Evolutionary conservation across 1,284 basidiomycete species (phyloP).

Genomic region (Austroboletus niveus): DNA sequence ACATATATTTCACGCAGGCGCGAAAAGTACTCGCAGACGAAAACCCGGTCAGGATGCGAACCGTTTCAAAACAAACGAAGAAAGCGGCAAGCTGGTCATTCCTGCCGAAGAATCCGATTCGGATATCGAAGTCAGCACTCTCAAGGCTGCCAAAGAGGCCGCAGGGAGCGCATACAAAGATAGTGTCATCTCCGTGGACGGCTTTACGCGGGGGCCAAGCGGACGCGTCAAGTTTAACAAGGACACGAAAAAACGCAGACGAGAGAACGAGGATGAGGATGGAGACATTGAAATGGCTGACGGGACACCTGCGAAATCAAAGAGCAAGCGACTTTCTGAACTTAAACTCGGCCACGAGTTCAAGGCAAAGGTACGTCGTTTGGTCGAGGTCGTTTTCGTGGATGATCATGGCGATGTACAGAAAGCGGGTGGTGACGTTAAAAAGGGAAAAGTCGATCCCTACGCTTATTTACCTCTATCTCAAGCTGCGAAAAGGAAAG

Average conservation of each 20-base stretch:
- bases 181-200: slow-evolving; percentile 80
- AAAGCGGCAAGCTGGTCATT: slow-evolving; percentile 89
- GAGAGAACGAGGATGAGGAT: slow-evolving; percentile 62
- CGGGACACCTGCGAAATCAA: slow-evolving; percentile 37
- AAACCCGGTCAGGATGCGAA: slow-evolving; percentile 86
- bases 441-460: slow-evolving; percentile 83
- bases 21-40: slow-evolving; percentile 52
- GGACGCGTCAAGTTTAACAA: slow-evolving; percentile 96
- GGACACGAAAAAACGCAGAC: slow-evolving; percentile 87
- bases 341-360: slow-evolving; percentile 82
- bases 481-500: slow-evolving; percentile 74
- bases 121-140: slow-evolving; percentile 37
- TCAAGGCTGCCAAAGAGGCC: slow-evolving; percentile 47
- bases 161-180: slow-evolving; percentile 86
- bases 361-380: slow-evolving; percentile 70
- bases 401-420: slow-evolving; percentile 32
- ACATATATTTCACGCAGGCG: slow-evolving; percentile 40
- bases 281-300: slow-evolving; percentile 66
- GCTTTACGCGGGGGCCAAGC: slow-evolving; percentile 79
- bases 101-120: slow-evolving; percentile 57
- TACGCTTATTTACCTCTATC: slow-evolving; percentile 88
- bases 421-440: slow-evolving; percentile 93
- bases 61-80: slow-evolving; percentile 85
- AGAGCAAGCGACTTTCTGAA: slow-evolving; percentile 58
- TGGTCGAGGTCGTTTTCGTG: not conserved